Evolutionary conservation across 1,284 basidiomycete genomes (phyloP), one percentile per base, ranked within the genome.

Genomic region (Sutorius eximius): DNA sequence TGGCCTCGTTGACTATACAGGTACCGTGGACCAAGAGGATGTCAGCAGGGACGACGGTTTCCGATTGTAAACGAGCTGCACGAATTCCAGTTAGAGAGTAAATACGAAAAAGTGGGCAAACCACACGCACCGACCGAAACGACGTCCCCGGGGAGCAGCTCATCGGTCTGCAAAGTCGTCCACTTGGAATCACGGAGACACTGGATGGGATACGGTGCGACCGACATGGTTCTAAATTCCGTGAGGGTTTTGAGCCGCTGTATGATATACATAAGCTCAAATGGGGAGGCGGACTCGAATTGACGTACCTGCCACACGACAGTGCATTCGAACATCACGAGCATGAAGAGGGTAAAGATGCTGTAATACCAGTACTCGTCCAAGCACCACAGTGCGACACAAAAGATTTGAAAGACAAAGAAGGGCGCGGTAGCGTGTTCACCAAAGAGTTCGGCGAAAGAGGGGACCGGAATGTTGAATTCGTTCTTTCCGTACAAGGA

Each of bases 351-450:
- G 1, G 95, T 98, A 77, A 98, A 98, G 42, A 98, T 73, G 59
- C 89, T 93, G 78, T 96, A 98, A 71, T 96, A 97, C 94, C 94
- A 97, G 73, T 97, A 98, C 72, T 97, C 95, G 68, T 98, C 95
- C 65, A 98, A 74, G 69, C 90, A 93, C 95, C 95, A 98, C 15
- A 98, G 77, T 0, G 91, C 93, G 9, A 97, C 95, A 60, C 95
- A 98, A 74, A 98, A 98, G 40, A 98, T 77, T 74, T 98, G 93
- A 73, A 97, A 96, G 30, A 96, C 93, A 71, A 97, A 97, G 80
- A 97, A 97, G 0, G 95, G 94, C 3, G 89, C 90, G 32, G 93
- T 94, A 3, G 94, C 92, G 67, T 97, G 95, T 75, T 98, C 95
- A 34, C 77, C 81, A 62, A 98, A 96, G 34, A 98, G 82, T 63